Percentiles rank a stretch among this genome's conserved stretches.
These are phyloP conservation scores for Trichocladium uniseriatum DNA, from an alignment of 495 filamentous ascomycete species.

Conservation along the genomic window DNA sequence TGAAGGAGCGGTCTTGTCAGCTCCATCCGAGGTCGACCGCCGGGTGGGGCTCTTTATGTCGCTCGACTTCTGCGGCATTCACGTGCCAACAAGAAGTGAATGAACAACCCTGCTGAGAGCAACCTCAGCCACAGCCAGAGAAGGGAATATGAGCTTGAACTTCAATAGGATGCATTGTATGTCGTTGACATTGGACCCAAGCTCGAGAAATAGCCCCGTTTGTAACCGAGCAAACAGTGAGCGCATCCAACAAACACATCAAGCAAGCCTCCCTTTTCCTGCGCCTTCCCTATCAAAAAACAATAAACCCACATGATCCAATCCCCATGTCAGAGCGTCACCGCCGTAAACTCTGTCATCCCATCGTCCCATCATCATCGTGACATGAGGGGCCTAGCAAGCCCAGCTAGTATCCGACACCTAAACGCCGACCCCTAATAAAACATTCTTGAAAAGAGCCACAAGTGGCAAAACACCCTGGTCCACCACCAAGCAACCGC, in stretches of 20 bases:
- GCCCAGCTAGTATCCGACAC: constrained; percentile 4
- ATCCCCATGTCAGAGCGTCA: background rate
- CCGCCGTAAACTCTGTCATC: constrained; percentile 13
- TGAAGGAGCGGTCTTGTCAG: too few relatives aligned
- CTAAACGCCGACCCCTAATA: constrained; percentile 16
- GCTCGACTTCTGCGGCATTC: too few relatives aligned
- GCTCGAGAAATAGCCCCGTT: too few relatives aligned
- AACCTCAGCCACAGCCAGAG: too few relatives aligned
- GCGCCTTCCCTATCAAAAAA: background rate
- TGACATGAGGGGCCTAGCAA: constrained; percentile 3
- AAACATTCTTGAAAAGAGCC: constrained; percentile 10
- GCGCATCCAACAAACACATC: constrained; percentile 1
- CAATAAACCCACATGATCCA: background rate
- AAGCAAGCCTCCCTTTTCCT: background rate
- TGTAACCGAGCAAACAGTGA: too few relatives aligned
- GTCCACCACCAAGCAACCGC: background rate
- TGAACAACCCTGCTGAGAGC: too few relatives aligned
- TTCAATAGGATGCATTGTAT: too few relatives aligned
- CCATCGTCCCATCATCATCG: constrained; percentile 15
- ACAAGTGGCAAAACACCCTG: background rate
- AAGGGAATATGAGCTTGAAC: too few relatives aligned
- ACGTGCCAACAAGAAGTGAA: too few relatives aligned
- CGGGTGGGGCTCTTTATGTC: too few relatives aligned
- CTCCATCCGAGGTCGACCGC: too few relatives aligned
- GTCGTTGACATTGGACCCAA: too few relatives aligned